A percentile compares a stretch with the other conserved stretches of the same genome.
phyloP scores from a whole-genome alignment of 495 filamentous ascomycete species.

The Cercophora sp. region DNA sequence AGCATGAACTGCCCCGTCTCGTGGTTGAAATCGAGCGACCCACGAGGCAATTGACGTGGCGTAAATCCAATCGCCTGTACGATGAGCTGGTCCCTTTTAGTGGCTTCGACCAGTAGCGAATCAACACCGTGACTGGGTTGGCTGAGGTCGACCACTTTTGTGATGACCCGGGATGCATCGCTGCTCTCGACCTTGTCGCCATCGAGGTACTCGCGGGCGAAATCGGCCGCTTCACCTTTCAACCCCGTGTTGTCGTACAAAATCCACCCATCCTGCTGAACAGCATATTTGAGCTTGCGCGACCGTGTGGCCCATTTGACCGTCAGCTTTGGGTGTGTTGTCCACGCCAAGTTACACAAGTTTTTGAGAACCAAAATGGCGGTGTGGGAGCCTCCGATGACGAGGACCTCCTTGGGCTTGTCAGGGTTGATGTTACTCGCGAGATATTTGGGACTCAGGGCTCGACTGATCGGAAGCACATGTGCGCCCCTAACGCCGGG shows the following conservation, averaged over 20 bases:
- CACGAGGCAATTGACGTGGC: constrained; percentile 3
- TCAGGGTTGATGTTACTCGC: no score
- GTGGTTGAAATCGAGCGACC: constrained; percentile 3
- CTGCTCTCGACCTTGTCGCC: constrained; percentile 36
- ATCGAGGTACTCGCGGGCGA: constrained; percentile 27
- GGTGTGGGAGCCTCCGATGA: constrained; percentile 22
- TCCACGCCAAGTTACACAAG: constrained; percentile 42
- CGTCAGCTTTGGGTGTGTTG: constrained; percentile 39
- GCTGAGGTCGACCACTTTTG: no score
- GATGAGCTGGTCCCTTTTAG: constrained; percentile 10
- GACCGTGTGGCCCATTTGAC: constrained; percentile 25
- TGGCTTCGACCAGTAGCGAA: constrained; percentile 1
- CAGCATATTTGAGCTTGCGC: constrained; percentile 18
- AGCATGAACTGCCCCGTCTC: constrained; percentile 10
- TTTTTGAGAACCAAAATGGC: constrained; percentile 41
- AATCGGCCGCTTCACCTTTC: constrained; percentile 29
- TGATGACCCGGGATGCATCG: constrained; percentile 49
- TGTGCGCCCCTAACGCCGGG: not conserved
- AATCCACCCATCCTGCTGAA: constrained; percentile 17
- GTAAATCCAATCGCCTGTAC: constrained; percentile 19
- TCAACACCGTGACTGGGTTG: no score
- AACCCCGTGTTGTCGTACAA: constrained; percentile 32
- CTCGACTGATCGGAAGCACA: constrained; percentile 11
- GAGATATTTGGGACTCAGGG: constrained; percentile 10
- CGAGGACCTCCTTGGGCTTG: constrained; percentile 16